Evolutionary conservation across 257 asterid genomes (phyloP).

Genomic region (Oldenlandia corymbosa): DNA sequence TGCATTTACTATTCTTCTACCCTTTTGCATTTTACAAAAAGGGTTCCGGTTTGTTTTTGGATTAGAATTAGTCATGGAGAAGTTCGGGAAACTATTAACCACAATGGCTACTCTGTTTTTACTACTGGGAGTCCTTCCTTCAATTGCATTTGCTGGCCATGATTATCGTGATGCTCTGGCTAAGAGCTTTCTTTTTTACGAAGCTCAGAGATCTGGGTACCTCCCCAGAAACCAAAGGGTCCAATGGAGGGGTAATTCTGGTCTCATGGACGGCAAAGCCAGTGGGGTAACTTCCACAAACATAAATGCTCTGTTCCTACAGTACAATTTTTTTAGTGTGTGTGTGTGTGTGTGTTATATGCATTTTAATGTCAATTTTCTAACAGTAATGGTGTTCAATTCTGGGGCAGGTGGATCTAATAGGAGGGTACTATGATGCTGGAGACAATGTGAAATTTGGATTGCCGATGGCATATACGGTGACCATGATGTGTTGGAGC

Average conservation of each 20-base stretch:
- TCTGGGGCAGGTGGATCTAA: slow-evolving; percentile 87
- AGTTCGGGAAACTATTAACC: slow-evolving; percentile 29
- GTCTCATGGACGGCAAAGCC: slow-evolving; percentile 75
- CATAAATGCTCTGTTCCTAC: too few species aligned
- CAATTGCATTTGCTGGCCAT: slow-evolving; percentile 58
- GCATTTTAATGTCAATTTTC: too few species aligned
- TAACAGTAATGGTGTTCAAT: too few species aligned
- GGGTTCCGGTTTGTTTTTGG: slow-evolving; percentile 11
- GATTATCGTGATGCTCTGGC: slow-evolving; percentile 77
- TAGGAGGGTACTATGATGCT: slow-evolving; percentile 97
- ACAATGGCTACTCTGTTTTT: slow-evolving; percentile 50
- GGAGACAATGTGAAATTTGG: slow-evolving; percentile 98
- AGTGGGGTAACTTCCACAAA: slow-evolving; percentile 59
- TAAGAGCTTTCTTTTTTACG: slow-evolving; percentile 82
- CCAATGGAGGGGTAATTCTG: slow-evolving; percentile 89
- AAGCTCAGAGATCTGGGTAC: slow-evolving; percentile 98
- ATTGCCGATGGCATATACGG: slow-evolving; percentile 91
- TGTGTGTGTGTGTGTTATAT: too few species aligned
- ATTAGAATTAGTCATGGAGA: slow-evolving; percentile 34
- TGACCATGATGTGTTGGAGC: slow-evolving; percentile 97
- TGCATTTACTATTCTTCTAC: too few species aligned
- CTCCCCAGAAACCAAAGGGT: slow-evolving; percentile 75
- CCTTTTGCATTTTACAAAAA: slow-evolving; percentile 5
- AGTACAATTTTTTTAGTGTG: too few species aligned
- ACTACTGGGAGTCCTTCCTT: slow-evolving; percentile 34